Base-by-base conservation (phyloP, 805 yeast species). In the Priceomyces castillae region DNA sequence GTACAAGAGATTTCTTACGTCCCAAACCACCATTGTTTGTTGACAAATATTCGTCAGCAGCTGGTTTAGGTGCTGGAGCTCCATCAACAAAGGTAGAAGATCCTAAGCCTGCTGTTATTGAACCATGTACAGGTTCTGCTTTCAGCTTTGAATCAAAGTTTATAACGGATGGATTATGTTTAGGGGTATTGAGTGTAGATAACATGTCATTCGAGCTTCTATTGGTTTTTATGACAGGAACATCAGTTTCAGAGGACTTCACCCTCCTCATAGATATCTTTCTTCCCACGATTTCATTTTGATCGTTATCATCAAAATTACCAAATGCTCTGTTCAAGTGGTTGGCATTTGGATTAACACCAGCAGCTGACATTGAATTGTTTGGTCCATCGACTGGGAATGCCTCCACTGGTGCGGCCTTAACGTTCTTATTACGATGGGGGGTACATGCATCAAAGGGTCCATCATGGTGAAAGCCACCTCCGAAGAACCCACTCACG, bases 401-500 rank as follows among this genome's bases (percentile, higher is more conserved):
- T 0, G 99, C 99, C 69, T 81, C 72, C 12, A 94, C 97, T 3
- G 99, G 99, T 0, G 97, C 96, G 37, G 80, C 82, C 58, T 74
- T 71, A 50, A 67, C 69, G 45, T 79, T 74, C 67, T 85, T 86
- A 66, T 94, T 94, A 62, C 98, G 82, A 64, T 88, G 96, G 6
- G 99, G 98, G 2, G 95, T 86, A 64, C 98, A 92, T 1, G 99
- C 99, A 62, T 94, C 99, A 62, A 94, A 94, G 12, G 99, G 99
- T 10, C 99, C 99, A 67, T 94, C 99, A 64, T 94, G 98, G 65
- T 94, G 99, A 76, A 94, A 94, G 2, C 95, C 88, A 39, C 87
- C 83, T 19, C 97, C 97, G 61, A 87, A 90, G 48, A 90, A 76
- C 1, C 96, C 97, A 10, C 97, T 90, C 37, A 92, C 99, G 64